Base-by-base conservation (phyloP, 345 rosid genomes). In the Microcos paniculata region DNA sequence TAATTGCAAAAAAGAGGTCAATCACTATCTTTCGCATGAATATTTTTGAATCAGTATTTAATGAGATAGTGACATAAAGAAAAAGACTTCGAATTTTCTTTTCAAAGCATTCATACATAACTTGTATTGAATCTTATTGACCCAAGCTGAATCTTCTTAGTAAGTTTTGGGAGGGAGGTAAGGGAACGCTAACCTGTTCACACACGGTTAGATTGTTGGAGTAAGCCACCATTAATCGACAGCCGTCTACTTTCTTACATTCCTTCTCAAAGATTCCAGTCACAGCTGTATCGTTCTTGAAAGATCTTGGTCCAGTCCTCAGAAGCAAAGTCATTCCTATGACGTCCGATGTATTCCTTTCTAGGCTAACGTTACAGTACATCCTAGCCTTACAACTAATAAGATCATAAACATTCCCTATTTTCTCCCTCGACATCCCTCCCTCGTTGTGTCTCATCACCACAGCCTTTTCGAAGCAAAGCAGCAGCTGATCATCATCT, bases 371-470 rank as follows among this genome's bases (percentile, higher is more conserved):
- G 74, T 90, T 85, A 71, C 95, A 90, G 65, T 77, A 81, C 6
- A 7, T 35, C 72, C 95, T 86, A 1, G 88, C 94, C 78, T 85
- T 87, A 62, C 88, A 85, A 80, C 98, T 87, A 51, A 90, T 66
- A 19, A 86, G 74, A 77, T 91, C 90, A 40, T 83, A 91, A 6
- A 78, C 87, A 71, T 91, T 90, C 76, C 84, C 84, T 82, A 87
- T 88, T 70, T 84, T 85, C 55, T 88, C 85, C 75, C 85, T 85
- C 23, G 95, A 86, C 95, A 92, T 89, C 18, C 93, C 96, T 48
- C 94, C 97, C 51, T 90, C 91, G 56, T 85, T 86, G 75, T 89
- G 98, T 79, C 97, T 88, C 94, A 88, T 92, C 64, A 89, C 95
- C 45, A 91, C 90, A 3, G 92, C 88, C 77, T 90, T 90, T 70